Base-by-base conservation (phyloP, 805 yeast species). In the Yamadazyma kitorensis region DNA sequence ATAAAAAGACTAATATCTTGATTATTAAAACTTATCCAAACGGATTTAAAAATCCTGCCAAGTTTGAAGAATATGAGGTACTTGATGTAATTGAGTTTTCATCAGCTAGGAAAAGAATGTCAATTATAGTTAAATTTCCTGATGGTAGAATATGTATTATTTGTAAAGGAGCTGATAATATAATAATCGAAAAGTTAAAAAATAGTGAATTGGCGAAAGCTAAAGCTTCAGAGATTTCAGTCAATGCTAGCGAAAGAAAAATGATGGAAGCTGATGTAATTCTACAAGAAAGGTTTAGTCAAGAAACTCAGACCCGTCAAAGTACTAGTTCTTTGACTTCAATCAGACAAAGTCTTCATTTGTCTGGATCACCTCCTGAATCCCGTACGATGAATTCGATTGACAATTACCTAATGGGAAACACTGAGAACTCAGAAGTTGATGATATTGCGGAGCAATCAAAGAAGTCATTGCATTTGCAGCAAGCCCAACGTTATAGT, bases 111-210 rank as follows among this genome's bases (percentile, higher is more conserved):
- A 93, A 93, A 60, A 74, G 98, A 52, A 93, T 93, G 99, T 86
- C 97, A 0, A 78, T 86, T n/a, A 55, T 91, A 7, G 80, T 88
- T 1, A 71, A 63, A 40, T 77, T 85, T 47, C 96, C 97, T 0
- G 83, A 85, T 53, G 76, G 76, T 5, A 72, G 83, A 39, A 72
- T 88, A 15, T 77, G 91, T 29, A 52, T 93, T 43, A 64, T 93
- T 27, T 87, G 96, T 60, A 93, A 93, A 60, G 99, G 98, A 35
- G 98, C 99, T 2, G 98, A 93, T 56, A 86, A 86, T 49, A 74
- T 91, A 8, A 86, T 93, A 31, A 55, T 89, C 33, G 95, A 89
- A 33, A 72, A 85, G 38, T 65, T 93, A 39, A 70, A 68, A 37
- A 67, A 80, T 43, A 45, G 73, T 0, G 74, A 72, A 2, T 33